Percentiles rank a stretch among this genome's conserved stretches.
Evolutionary conservation across 257 asterid species (phyloP).

Genomic region (Forsythia suspensa): DNA sequence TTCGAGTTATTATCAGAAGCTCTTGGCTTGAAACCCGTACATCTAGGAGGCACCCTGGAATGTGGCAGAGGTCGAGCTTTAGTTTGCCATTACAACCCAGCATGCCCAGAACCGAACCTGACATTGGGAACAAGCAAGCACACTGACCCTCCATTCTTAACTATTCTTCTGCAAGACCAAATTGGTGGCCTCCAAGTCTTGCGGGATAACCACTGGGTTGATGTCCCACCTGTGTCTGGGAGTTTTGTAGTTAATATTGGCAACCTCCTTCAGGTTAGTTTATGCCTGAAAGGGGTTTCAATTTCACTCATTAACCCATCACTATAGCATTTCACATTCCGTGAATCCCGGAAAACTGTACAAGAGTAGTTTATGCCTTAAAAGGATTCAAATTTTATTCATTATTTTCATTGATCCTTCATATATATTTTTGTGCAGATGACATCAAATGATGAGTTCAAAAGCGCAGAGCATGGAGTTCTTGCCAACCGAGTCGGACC

Average conservation of each 20-base stretch:
- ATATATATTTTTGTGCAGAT: slow-evolving; percentile 27
- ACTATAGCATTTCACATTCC: too few species aligned
- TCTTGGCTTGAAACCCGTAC: slow-evolving; percentile 33
- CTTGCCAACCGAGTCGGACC: slow-evolving; percentile 42
- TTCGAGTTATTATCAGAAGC: slow-evolving; percentile 43
- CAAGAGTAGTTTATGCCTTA: too few species aligned
- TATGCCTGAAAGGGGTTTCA: too few species aligned
- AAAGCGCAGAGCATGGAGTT: slow-evolving; percentile 48
- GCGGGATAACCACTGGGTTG: slow-evolving; percentile 41
- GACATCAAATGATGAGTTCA: slow-evolving; percentile 39
- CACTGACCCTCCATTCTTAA: slow-evolving; percentile 42
- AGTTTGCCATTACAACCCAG: slow-evolving; percentile 44
- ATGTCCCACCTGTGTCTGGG: slow-evolving; percentile 46
- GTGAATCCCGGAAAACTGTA: too few species aligned
- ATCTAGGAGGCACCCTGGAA: slow-evolving; percentile 34
- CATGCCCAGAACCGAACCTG: slow-evolving; percentile 55
- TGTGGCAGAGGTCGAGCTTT: slow-evolving; percentile 35
- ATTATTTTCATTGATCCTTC: not conserved
- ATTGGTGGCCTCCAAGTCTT: slow-evolving; percentile 53
- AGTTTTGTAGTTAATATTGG: slow-evolving; percentile 44
- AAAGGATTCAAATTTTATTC: too few species aligned
- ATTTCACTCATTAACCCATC: too few species aligned
- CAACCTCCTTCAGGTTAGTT: slow-evolving; percentile 42
- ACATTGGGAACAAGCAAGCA: slow-evolving; percentile 39
- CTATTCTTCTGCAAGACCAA: slow-evolving; percentile 41